Evolutionary conservation across 176 grass and related monocot genomes (phyloP).

Genomic region (Lolium multiflorum): DNA sequence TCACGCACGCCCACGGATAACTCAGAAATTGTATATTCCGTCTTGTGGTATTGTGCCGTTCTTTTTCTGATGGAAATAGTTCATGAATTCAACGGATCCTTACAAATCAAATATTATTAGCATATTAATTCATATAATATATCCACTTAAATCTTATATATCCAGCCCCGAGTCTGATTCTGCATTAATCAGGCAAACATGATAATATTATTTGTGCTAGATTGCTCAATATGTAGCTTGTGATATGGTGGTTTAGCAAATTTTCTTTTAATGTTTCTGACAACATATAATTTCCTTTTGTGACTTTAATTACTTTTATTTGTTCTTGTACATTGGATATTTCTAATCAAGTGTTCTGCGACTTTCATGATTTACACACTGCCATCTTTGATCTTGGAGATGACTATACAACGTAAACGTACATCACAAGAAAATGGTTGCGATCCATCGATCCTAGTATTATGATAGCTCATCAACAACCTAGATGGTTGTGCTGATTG

Average conservation of each 20-base stretch:
- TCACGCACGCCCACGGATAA: rapidly evolving
- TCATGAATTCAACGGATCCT: neutral
- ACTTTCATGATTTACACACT: neutral
- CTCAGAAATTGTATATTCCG: neutral
- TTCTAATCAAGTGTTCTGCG: neutral
- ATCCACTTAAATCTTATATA: neutral
- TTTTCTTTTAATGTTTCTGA: neutral
- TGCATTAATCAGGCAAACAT: neutral
- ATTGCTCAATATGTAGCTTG: neutral
- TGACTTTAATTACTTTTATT: neutral
- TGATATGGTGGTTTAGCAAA: neutral
- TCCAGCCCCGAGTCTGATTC: neutral
- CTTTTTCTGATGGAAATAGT: neutral
- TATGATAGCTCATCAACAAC: neutral
- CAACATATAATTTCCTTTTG: neutral
- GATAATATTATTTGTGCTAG: neutral
- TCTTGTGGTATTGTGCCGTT: too few species aligned
- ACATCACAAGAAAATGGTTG: neutral
- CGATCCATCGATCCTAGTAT: neutral
- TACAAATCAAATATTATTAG: neutral
- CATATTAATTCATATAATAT: neutral
- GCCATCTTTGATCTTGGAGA: neutral
- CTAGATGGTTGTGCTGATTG: neutral
- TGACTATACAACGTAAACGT: neutral
- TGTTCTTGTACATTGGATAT: neutral